These are phyloP conservation scores for Hypoxylon lenormandii DNA, from an alignment of 495 filamentous ascomycete genomes.

Conservation along the genomic window DNA sequence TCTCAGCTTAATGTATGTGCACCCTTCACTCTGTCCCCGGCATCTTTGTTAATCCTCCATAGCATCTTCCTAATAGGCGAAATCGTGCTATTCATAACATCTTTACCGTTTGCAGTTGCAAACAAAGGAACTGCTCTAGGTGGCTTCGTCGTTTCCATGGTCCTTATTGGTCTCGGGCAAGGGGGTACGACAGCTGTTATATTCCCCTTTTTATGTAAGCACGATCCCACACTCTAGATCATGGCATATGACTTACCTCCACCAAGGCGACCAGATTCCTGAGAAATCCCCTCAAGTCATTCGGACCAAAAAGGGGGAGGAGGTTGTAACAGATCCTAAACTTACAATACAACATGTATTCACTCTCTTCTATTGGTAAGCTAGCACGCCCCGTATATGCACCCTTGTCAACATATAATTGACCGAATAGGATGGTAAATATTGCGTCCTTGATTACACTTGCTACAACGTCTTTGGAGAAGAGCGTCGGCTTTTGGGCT, in stretches of 20 bases:
- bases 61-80: background rate
- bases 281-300: background rate
- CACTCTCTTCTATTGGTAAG: conserved; percentile 33
- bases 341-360: conserved; percentile 33
- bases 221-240: background rate
- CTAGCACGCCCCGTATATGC: background rate
- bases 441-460: background rate
- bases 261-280: conserved; percentile 10
- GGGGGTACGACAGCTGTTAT: conserved; percentile 22
- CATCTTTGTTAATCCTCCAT: no score
- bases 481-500: conserved; percentile 33
- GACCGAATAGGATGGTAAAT: conserved; percentile 9
- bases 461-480: conserved; percentile 27
- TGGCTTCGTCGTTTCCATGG: conserved; percentile 18
- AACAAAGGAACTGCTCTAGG: conserved; percentile 16
- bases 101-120: conserved; percentile 18
- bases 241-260: background rate
- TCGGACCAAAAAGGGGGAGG: conserved; percentile 25
- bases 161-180: conserved; percentile 27
- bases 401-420: conserved; percentile 1
- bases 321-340: conserved; percentile 11
- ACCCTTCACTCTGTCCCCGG: background rate
- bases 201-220: conserved; percentile 34
- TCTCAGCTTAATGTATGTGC: background rate
- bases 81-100: conserved; percentile 27